Evolutionary conservation across 345 rosid species (phyloP).

Genomic region (Eucalyptus polybractea): DNA sequence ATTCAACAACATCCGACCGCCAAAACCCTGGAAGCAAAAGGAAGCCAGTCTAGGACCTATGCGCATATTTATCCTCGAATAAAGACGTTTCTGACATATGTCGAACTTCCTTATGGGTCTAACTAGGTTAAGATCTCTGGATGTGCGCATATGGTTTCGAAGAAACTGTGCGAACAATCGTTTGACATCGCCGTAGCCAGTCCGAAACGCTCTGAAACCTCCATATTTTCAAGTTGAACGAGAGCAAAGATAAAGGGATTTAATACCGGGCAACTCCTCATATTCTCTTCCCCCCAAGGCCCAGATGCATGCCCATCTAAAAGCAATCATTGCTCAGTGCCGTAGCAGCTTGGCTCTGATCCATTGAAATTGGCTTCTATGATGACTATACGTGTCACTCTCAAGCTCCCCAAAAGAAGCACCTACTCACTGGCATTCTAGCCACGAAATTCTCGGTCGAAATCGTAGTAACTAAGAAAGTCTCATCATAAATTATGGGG

Average conservation of each 20-base stretch:
- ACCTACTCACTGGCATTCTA: background rate
- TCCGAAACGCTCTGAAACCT: background rate
- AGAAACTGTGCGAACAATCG: background rate
- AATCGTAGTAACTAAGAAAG: background rate
- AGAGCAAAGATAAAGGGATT: background rate
- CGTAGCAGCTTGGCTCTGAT: background rate
- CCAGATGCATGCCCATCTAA: background rate
- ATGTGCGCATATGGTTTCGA: background rate
- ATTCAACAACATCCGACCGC: background rate
- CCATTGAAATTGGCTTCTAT: background rate
- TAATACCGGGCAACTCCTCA: background rate
- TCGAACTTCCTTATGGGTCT: background rate
- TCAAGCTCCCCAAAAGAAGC: background rate
- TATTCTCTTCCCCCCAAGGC: background rate
- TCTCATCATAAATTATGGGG: background rate
- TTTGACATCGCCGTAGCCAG: background rate
- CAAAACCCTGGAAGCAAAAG: background rate
- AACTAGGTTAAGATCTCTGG: background rate
- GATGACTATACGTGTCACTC: background rate
- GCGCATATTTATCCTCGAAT: background rate
- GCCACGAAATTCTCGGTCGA: background rate
- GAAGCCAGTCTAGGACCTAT: background rate
- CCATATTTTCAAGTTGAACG: background rate
- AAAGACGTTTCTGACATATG: background rate
- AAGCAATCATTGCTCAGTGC: background rate